Evolutionary conservation across 2,329 filamentous ascomycete species (phyloP).

Genomic region (Alternaria infectoria): DNA sequence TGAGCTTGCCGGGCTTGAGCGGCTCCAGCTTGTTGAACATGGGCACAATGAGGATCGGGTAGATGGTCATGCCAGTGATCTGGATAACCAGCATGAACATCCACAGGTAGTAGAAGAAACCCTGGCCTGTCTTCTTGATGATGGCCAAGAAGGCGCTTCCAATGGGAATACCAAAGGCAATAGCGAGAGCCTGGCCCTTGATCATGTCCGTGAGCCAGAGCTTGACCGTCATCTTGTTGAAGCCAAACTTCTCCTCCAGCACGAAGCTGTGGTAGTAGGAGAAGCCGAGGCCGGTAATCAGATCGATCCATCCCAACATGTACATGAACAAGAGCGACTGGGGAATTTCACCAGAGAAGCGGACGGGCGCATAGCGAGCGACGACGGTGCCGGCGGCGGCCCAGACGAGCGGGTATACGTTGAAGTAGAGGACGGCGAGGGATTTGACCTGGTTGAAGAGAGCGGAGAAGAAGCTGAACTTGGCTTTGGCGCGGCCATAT

Average conservation of each 20-base stretch:
- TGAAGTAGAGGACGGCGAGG: slow-evolving; percentile 84
- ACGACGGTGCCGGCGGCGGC: slow-evolving; percentile 77
- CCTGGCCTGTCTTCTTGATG: slow-evolving; percentile 88
- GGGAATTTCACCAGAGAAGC: slow-evolving; percentile 89
- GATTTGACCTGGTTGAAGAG: slow-evolving; percentile 89
- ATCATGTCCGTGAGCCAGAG: slow-evolving; percentile 89
- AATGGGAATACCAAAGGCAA: slow-evolving; percentile 83
- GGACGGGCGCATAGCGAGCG: slow-evolving; percentile 73
- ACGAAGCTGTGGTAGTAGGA: slow-evolving; percentile 95
- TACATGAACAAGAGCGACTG: slow-evolving; percentile 94
- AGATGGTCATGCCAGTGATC: slow-evolving; percentile 93
- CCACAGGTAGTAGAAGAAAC: slow-evolving; percentile 99
- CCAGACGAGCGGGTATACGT: slow-evolving; percentile 92
- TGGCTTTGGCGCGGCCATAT: slow-evolving; percentile 94
- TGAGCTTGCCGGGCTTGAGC: slow-evolving; percentile 83
- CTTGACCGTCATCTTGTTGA: slow-evolving; percentile 95
- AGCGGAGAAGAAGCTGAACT: slow-evolving; percentile 81
- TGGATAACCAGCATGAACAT: slow-evolving; percentile 88
- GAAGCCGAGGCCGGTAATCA: slow-evolving; percentile 77
- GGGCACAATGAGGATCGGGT: slow-evolving; percentile 90
- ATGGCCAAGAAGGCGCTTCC: slow-evolving; percentile 93
- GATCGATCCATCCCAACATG: slow-evolving; percentile 81
- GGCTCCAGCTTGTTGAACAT: slow-evolving; percentile 98
- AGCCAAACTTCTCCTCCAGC: slow-evolving; percentile 94
- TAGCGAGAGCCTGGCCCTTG: slow-evolving; percentile 83